phyloP scores from a whole-genome alignment of 208 protist genomes.

The Trypanosoma scelopori region DNA sequence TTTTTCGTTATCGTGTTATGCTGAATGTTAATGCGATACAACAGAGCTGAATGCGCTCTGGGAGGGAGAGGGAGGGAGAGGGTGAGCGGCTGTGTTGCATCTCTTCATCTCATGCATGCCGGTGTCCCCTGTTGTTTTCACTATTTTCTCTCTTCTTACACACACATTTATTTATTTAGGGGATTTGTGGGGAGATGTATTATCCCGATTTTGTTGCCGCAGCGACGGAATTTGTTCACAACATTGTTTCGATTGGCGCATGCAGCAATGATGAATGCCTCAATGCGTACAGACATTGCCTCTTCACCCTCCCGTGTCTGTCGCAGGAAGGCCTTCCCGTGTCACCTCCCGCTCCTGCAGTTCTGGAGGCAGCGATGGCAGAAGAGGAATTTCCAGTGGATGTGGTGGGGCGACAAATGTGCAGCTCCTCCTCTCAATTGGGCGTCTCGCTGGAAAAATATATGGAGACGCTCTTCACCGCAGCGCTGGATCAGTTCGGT shows the following conservation, averaged over 20 bases:
- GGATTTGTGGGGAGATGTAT: not conserved
- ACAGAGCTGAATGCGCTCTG: too few relatives aligned
- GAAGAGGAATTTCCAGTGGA: slow-evolving; percentile 29
- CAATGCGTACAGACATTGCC: slow-evolving; percentile 32
- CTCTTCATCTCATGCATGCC: too few relatives aligned
- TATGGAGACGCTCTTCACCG: slow-evolving; percentile 28
- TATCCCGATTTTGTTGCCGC: slow-evolving; percentile 6
- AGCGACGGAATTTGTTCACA: slow-evolving; percentile 30
- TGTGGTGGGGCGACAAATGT: slow-evolving; percentile 35
- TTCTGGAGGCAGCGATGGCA: slow-evolving; percentile 7
- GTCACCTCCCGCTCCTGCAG: not conserved
- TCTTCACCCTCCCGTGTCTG: not conserved
- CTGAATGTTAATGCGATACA: too few relatives aligned
- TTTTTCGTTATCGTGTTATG: too few relatives aligned
- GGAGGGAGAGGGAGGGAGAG: too few relatives aligned
- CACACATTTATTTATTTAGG: slow-evolving; percentile 1
- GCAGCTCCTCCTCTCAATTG: slow-evolving; percentile 33
- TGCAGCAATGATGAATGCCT: slow-evolving; percentile 34
- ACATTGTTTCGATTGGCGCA: slow-evolving; percentile 40
- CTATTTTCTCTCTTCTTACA: slow-evolving; percentile 6
- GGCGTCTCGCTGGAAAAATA: slow-evolving; percentile 28
- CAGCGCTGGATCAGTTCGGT: slow-evolving; percentile 18
- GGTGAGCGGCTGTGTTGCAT: too few relatives aligned
- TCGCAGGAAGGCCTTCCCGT: not conserved
- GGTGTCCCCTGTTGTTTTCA: slow-evolving; percentile 28